A percentile compares a stretch with the other conserved stretches of the same genome.
These are phyloP conservation scores for Passiflora organensis DNA, from an alignment of 345 rosid genomes.

Conservation along the genomic window DNA sequence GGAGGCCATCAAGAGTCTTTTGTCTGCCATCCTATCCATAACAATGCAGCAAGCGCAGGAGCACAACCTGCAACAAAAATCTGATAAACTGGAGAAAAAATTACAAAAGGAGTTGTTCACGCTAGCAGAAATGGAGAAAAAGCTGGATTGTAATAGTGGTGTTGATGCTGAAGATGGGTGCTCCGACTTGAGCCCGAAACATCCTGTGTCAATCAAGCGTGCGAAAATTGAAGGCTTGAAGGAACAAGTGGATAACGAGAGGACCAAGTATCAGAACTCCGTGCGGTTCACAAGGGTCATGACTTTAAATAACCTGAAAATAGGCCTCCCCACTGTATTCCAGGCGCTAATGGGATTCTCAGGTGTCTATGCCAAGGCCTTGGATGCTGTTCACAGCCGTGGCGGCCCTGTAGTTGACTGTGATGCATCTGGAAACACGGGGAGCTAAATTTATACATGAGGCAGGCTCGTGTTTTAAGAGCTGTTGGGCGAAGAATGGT, in stretches of 20 bases:
- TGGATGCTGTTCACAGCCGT: constrained; percentile 44
- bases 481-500: no score
- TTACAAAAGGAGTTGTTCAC: constrained; percentile 55
- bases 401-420: constrained; percentile 19
- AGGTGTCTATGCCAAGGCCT: constrained; percentile 43
- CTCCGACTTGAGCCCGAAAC: constrained; percentile 48
- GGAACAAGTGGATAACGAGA: constrained; percentile 51
- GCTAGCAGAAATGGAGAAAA: constrained; percentile 59
- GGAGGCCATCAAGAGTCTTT: constrained; percentile 59
- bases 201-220: constrained; percentile 58
- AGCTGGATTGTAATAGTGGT: constrained; percentile 34
- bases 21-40: constrained; percentile 50
- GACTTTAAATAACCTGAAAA: constrained; percentile 63
- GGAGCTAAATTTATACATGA: no score
- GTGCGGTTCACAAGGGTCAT: constrained; percentile 49
- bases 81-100: constrained; percentile 52
- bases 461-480: no score
- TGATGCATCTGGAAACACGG: constrained; percentile 16
- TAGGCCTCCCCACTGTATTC: constrained; percentile 71
- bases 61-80: constrained; percentile 44
- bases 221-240: constrained; percentile 54
- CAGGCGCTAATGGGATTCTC: constrained; percentile 61
- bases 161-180: constrained; percentile 31
- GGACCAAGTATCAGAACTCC: constrained; percentile 41
- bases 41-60: constrained; percentile 61